Base-by-base conservation (phyloP, 495 filamentous ascomycete species). In the Bombardia bombarda region DNA sequence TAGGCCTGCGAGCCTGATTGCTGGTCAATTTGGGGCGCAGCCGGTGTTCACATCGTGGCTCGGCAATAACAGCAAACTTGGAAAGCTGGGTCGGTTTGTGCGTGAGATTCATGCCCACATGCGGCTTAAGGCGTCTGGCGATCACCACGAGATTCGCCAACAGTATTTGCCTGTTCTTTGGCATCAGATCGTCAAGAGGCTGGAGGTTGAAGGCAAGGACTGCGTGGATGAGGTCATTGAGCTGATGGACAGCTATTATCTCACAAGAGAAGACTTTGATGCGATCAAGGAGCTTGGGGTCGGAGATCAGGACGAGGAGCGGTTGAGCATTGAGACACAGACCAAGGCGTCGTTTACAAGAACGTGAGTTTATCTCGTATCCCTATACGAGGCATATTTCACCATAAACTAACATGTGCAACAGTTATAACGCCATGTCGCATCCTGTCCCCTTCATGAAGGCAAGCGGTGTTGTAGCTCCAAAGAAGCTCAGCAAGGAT, bases 51-150 rank as follows among this genome's bases (percentile, higher is more conserved):
- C 93, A 0, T 67, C 68, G 12, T 99, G 93, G 93, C 71, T 99
- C 31, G 93, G 92, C 43, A 87, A 93, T 55, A 95, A 96, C 62
- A 95, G 88, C 66, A 92, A 87, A 59, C 75, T 80, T 58, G 80
- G 85, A 40, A 97, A 95, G 70, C 69, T 97, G 24, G 74, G 72
- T 42, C 85, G 92, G 43, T 87, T 79, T 50, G 71, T 93, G 46
- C 95, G 95, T 53, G 92, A 99, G 52, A 88, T 99, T 20, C 92
- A 97, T 60, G 86, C 86, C 6, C 92, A 97, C 60, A 97, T 97
- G 85, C 86, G 92, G 10, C 81, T 99, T 47, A 82, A 83, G 47
- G 76, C 84, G 7, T 89, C 87, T 38, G 92, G 86, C n/a, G 92
- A 97, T 55, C 82, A 90, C 24, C 80, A 95, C 53, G 93, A 97